Evolutionary conservation across 2,329 filamentous ascomycete species (phyloP).

Genomic region (Teratosphaeriaceae sp.): DNA sequence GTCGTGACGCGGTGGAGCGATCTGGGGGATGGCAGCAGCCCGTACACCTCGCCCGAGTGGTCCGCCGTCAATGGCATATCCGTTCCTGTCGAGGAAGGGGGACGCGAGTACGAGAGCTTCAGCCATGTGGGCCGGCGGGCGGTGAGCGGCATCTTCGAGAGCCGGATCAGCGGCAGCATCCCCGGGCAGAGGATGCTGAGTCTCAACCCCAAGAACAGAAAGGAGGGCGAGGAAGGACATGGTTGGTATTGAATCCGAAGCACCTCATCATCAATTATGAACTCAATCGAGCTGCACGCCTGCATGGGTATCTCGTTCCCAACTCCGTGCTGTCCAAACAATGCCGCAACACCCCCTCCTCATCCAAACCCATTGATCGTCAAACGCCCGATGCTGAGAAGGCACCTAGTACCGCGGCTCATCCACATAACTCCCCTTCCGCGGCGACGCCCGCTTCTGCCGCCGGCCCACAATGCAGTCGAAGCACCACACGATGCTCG

Average conservation of each 20-base stretch:
- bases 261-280: neutral
- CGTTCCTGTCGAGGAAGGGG: slow-evolving; percentile 14
- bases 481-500: slow-evolving; percentile 22
- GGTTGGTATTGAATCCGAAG: slow-evolving; percentile 49
- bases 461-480: slow-evolving; percentile 15
- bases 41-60: slow-evolving; percentile 47
- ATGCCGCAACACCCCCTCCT: too few species aligned
- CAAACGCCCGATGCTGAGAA: neutral
- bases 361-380: neutral
- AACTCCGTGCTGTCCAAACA: neutral
- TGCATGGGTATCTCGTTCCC: slow-evolving; percentile 1
- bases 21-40: slow-evolving; percentile 49
- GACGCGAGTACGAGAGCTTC: slow-evolving; percentile 47
- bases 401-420: slow-evolving; percentile 1
- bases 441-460: neutral
- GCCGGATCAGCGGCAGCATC: slow-evolving; percentile 46
- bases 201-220: slow-evolving; percentile 51
- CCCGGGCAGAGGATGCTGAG: slow-evolving; percentile 53
- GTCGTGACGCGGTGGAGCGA: slow-evolving; percentile 58
- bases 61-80: slow-evolving; percentile 46
- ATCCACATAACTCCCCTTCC: neutral
- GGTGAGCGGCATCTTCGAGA: slow-evolving; percentile 55
- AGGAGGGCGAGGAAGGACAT: slow-evolving; percentile 48
- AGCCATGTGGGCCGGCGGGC: slow-evolving; percentile 46
- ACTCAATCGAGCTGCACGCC: neutral